A percentile compares a stretch with the other conserved stretches of the same genome.
phyloP scores from a whole-genome alignment of 495 filamentous ascomycete genomes.

The Aspergillus kassunensis region DNA sequence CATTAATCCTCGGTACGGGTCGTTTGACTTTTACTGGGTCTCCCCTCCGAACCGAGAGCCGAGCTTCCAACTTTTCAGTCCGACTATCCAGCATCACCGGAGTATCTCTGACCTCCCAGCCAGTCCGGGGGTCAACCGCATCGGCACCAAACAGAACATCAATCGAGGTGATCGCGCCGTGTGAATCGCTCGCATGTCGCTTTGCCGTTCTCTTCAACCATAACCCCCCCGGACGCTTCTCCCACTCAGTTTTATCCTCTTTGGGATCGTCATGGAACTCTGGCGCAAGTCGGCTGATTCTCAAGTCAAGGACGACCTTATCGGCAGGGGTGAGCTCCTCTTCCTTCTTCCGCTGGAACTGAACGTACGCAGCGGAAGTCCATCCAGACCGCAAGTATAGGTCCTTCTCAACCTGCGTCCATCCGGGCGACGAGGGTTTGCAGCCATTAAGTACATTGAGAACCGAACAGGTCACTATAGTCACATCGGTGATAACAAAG shows the following conservation, averaged over 20 bases:
- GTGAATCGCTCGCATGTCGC: slow-evolving; percentile 72
- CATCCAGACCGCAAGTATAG: slow-evolving; percentile 73
- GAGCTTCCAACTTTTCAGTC: slow-evolving; percentile 59
- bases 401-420: slow-evolving; percentile 90
- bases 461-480: slow-evolving; percentile 69
- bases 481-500: slow-evolving; percentile 83
- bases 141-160: slow-evolving; percentile 93
- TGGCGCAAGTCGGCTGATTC: slow-evolving; percentile 73
- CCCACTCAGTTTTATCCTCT: slow-evolving; percentile 67
- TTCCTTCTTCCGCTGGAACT: slow-evolving; percentile 83
- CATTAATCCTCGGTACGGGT: slow-evolving; percentile 68
- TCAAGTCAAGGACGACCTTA: slow-evolving; percentile 78
- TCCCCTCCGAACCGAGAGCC: slow-evolving; percentile 74
- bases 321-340: slow-evolving; percentile 73
- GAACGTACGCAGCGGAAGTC: slow-evolving; percentile 75
- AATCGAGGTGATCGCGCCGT: slow-evolving; percentile 71
- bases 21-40: slow-evolving; percentile 53
- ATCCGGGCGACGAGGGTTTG: slow-evolving; percentile 67
- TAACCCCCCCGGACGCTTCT: slow-evolving; percentile 70
- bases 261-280: slow-evolving; percentile 52
- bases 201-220: slow-evolving; percentile 83
- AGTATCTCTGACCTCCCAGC: slow-evolving; percentile 73
- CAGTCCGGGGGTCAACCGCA: slow-evolving; percentile 79
- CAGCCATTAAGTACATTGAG: slow-evolving; percentile 76
- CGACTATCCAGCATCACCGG: slow-evolving; percentile 62